Conservation (phyloP, 352 stramenopile species). For the Achlya hypogyna region DNA sequence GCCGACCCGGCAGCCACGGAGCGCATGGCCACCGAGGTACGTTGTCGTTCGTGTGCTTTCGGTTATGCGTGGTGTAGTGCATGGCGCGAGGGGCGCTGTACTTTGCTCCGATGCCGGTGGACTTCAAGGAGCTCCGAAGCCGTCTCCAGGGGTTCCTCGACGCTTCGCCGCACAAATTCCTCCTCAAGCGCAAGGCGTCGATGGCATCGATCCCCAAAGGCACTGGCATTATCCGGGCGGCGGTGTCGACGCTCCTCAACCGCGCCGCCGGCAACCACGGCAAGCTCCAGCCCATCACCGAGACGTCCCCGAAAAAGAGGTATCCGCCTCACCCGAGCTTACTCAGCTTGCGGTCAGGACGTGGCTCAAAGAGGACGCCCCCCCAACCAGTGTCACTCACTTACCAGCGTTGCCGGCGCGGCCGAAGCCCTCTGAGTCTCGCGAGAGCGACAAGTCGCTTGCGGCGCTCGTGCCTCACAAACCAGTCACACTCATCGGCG, state of each 20-base stretch:
- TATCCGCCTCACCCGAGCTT: background rate
- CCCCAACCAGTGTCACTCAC: background rate
- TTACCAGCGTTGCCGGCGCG: background rate
- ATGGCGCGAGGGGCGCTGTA: slow-evolving; percentile 41
- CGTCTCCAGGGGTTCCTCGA: slow-evolving; percentile 49
- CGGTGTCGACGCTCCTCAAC: background rate
- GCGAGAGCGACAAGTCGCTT: background rate
- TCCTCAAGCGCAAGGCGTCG: slow-evolving; percentile 36
- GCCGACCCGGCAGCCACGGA: slow-evolving; percentile 28
- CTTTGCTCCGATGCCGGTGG: slow-evolving; percentile 46
- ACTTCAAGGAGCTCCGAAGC: slow-evolving; percentile 50
- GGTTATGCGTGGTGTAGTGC: slow-evolving; percentile 19
- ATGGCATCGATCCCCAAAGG: slow-evolving; percentile 5
- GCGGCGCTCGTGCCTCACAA: background rate
- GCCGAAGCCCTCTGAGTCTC: background rate
- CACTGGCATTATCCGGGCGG: too few relatives aligned
- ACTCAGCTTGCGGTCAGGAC: background rate
- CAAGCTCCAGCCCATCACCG: background rate
- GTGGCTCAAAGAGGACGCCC: background rate
- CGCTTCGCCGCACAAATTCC: slow-evolving; percentile 37
- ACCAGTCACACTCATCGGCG: background rate
- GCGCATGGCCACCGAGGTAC: slow-evolving; percentile 24
- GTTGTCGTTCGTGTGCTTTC: background rate
- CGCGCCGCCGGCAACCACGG: background rate
- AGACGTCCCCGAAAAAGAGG: background rate